phyloP scores from a whole-genome alignment of 2,329 filamentous ascomycete genomes.

The Pseudogymnoascus sp. region DNA sequence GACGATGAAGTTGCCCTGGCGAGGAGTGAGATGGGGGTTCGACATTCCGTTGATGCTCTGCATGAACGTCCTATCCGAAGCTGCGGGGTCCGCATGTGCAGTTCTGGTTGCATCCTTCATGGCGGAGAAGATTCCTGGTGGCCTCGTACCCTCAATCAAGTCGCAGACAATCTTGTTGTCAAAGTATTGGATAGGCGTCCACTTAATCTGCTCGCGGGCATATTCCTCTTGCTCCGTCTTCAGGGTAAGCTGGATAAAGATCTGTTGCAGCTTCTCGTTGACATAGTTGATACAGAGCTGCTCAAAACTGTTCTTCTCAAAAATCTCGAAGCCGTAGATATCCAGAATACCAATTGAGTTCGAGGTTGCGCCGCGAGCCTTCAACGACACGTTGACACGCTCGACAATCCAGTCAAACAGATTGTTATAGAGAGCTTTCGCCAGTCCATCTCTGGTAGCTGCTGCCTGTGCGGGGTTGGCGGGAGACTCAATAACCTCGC shows the following conservation, averaged over 20 bases:
- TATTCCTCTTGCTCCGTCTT: conserved; percentile 99
- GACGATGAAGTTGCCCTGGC: conserved; percentile 95
- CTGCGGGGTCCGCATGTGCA: conserved; percentile 90
- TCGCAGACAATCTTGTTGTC: conserved; percentile 99
- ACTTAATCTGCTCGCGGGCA: conserved; percentile 89
- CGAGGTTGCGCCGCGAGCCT: conserved; percentile 65
- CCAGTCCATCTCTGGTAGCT: conserved; percentile 81
- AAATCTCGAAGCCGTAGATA: conserved; percentile 99
- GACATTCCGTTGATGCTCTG: conserved; percentile 85
- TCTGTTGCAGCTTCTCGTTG: conserved; percentile 98
- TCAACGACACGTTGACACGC: conserved; percentile 81
- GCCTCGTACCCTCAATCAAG: conserved; percentile 84
- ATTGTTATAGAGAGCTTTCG: conserved; percentile 96
- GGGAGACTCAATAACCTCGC: conserved; percentile 66
- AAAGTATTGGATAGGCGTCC: conserved; percentile 99
- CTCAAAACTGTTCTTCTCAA: conserved; percentile 98
- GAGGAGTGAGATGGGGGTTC: conserved; percentile 83
- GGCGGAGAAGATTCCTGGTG: conserved; percentile 88
- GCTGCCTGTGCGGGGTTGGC: conserved; percentile 81
- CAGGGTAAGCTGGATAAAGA: conserved; percentile 95
- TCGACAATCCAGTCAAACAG: conserved; percentile 98
- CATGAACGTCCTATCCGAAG: conserved; percentile 93
- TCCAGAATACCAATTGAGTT: conserved; percentile 96
- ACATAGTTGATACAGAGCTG: conserved; percentile 99
- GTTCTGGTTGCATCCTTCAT: conserved; percentile 97